Percentiles rank a stretch among this genome's conserved stretches.
phyloP scores from a whole-genome alignment of 352 stramenopile genomes.

The Globisporangium splendens region DNA sequence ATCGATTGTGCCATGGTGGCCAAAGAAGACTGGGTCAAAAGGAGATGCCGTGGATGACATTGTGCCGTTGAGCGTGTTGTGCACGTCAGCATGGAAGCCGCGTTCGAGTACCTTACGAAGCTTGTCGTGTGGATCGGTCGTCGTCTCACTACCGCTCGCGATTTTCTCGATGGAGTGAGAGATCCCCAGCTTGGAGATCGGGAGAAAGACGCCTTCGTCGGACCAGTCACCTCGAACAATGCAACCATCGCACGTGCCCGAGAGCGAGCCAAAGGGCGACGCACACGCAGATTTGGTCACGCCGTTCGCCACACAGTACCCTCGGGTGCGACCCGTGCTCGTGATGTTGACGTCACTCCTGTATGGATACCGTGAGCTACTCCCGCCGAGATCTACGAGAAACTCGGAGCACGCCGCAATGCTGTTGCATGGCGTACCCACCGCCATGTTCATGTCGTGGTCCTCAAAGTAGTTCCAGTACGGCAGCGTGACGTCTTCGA shows the following conservation, averaged over 20 bases:
- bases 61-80: constrained; percentile 36
- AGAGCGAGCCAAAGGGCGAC: too few relatives aligned
- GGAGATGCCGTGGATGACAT: constrained; percentile 38
- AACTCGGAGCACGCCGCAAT: background rate
- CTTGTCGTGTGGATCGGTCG: constrained; percentile 19
- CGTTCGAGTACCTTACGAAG: constrained; percentile 32
- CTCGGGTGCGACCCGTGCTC: too few relatives aligned
- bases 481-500: constrained; percentile 7
- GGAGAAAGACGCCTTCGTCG: too few relatives aligned
- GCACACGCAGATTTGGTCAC: too few relatives aligned
- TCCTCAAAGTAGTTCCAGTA: constrained; percentile 6
- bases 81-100: constrained; percentile 35
- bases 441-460: background rate
- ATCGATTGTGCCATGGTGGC: constrained; percentile 34
- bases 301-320: too few relatives aligned
- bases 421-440: background rate
- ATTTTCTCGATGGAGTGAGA: too few relatives aligned
- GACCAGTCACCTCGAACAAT: too few relatives aligned
- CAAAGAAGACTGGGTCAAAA: constrained; percentile 46
- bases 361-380: background rate
- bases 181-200: too few relatives aligned
- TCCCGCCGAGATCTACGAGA: background rate
- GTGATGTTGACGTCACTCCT: too few relatives aligned
- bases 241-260: too few relatives aligned
- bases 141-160: background rate